These are phyloP conservation scores for Margaritispora aquatica DNA, from an alignment of 495 filamentous ascomycete genomes.

Conservation along the genomic window DNA sequence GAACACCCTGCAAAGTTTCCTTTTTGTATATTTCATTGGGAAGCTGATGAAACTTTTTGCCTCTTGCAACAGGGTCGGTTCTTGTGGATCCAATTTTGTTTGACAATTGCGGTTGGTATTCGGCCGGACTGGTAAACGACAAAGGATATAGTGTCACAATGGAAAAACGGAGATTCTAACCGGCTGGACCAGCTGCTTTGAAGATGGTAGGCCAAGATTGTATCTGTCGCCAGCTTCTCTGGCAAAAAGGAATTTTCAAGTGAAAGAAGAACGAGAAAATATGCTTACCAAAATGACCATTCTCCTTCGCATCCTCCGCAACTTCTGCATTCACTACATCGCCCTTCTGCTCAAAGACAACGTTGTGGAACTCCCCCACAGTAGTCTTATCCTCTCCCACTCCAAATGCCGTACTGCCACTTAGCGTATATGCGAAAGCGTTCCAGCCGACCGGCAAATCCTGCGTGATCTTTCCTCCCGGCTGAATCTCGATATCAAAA, in stretches of 20 bases:
- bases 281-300: slow-evolving; percentile 53
- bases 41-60: background rate
- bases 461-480: slow-evolving; percentile 71
- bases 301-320: slow-evolving; percentile 57
- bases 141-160: too few relatives aligned
- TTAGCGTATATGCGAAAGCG: slow-evolving; percentile 78
- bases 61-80: too few relatives aligned
- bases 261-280: background rate
- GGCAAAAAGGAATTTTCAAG: background rate
- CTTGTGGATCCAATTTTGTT: too few relatives aligned
- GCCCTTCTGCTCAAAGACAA: slow-evolving; percentile 78
- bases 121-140: too few relatives aligned
- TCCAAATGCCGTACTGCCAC: slow-evolving; percentile 64
- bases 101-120: too few relatives aligned
- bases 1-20: background rate
- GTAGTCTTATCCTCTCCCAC: slow-evolving; percentile 44
- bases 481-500: slow-evolving; percentile 75
- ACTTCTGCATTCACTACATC: slow-evolving; percentile 68
- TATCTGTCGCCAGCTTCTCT: too few relatives aligned
- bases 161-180: too few relatives aligned
- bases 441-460: slow-evolving; percentile 78
- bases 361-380: slow-evolving; percentile 75
- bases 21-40: slow-evolving; percentile 6
- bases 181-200: too few relatives aligned
- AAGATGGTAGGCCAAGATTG: too few relatives aligned